Base-by-base conservation (phyloP, 176 grass and related monocot species). In the Ampelocalamus luodianensis region DNA sequence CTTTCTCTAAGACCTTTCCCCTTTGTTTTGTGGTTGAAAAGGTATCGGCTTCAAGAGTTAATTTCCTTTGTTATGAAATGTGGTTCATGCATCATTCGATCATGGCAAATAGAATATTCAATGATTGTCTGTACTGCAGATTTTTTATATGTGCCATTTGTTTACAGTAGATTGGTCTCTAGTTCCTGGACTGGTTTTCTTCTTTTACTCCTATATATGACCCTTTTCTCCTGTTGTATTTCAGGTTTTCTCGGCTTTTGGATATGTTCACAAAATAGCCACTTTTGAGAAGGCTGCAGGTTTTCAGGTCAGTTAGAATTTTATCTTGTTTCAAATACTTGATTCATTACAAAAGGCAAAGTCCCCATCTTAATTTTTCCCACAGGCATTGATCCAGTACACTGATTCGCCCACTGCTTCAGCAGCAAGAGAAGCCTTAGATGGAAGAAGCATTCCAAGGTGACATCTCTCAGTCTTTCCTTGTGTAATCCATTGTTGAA, bases 391-490 rank as follows among this genome's bases (percentile, higher is more conserved):
- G 53, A 95, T 98, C 73, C 96, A 98, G 65, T 98, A 95, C 65
- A 90, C 88, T 67, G 96, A 98, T 91, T 60, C 89, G 75, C 80
- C 87, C 61, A 98, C 93, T 87, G 96, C 96, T 78, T 90, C 96
- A 59, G 85, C 89, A 48, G 96, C 93, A 84, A 98, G 90, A 88
- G 91, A 98, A 82, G 91, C 93, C 49, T 86, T 98, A 81, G 96
- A 98, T 68, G 96, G 96, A 85, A 95, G 96, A 82, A 98, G 96
- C 81, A 98, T 98, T 37, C 96, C 96, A 77, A 98, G 90, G 96
- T 98, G 63, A 37, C 53, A 70, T 84, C 26, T 46, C 38, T 59
- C 55, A 17, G 15, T 78, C 66, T 75, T 83, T 39, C 18, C 49
- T 83, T 89, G 37, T 87, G 79, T 48, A 56, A 68, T 37, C 72